Base-by-base conservation (phyloP, 140 eudicot genomes). In the Oenanthe javanica region DNA sequence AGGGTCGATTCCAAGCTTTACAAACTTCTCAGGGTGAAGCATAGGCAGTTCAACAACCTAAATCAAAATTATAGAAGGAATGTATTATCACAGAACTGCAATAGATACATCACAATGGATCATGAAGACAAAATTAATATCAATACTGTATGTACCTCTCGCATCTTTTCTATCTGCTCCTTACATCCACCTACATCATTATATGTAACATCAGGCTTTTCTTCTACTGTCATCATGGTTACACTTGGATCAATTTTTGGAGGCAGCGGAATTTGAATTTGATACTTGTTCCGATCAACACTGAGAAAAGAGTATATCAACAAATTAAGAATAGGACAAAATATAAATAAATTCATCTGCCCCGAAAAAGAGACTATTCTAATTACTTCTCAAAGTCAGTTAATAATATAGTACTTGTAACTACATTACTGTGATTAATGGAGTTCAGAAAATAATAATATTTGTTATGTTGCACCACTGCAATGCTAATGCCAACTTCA, bases 141-240 rank as follows among this genome's bases (percentile, higher is more conserved):
- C 19, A 69, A 69, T 1, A 69, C 9, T 36, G n/a, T 36, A 13
- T 10, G 46, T 1, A 94, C 98, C 94, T 94, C 97, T 86, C 99
- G 80, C 99, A 96, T 91, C 80, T 93, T 96, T 75, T 96, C 99
- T 63, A 96, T 96, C 79, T 96, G 99, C 81, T 96, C 99, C 87
- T 96, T 96, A 59, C 99, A 96, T 72, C 99, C 99, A 74, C 99
- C 98, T 51, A 96, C 99, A 84, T 96, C 99, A 79, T 96, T 93
- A 82, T 96, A 96, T 49, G 99, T 93, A 79, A 96, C 99, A 80
- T 96, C 99, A 31, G 99, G 99, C 80, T 96, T 96, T 83, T 96
- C 98, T 82, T 96, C 99, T 48, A 96, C 99, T 2, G 99, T 93
- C 99, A 96, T 93, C 99, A 96, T 96, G 59, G 99, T 96, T 50